A percentile compares a stretch with the other conserved stretches of the same genome.
Evolutionary conservation across 164 flowering plant species (phyloP).

Genomic region (Echeveria elegans): DNA sequence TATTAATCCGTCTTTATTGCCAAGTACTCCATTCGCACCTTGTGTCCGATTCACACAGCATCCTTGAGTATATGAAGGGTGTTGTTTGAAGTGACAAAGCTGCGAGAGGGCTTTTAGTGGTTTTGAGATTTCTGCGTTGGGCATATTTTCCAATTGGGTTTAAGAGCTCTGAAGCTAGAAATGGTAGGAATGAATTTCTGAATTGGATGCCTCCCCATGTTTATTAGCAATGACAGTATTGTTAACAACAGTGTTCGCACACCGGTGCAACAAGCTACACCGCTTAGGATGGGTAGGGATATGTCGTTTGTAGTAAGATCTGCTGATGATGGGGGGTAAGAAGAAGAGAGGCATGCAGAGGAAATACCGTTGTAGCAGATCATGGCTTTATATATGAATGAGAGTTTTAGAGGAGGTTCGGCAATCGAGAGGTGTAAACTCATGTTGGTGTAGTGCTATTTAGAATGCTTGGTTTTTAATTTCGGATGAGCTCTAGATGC

Average conservation of each 20-base stretch:
- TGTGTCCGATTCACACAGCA: conserved; percentile 85
- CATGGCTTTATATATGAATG: background rate
- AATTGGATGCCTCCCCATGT: conserved; percentile 53
- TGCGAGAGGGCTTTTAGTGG: conserved; percentile 70
- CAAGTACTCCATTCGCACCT: too few relatives aligned
- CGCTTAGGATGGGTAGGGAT: background rate
- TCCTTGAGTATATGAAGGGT: conserved; percentile 46
- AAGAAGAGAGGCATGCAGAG: conserved; percentile 26
- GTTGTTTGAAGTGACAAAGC: conserved; percentile 59
- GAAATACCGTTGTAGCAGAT: conserved; percentile 4
- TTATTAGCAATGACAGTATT: background rate
- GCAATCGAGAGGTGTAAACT: background rate
- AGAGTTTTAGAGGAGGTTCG: background rate
- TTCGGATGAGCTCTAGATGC: background rate
- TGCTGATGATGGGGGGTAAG: background rate
- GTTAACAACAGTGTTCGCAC: too few relatives aligned
- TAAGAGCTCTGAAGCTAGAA: conserved; percentile 15
- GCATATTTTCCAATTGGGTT: conserved; percentile 63
- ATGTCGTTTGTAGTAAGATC: conserved; percentile 7
- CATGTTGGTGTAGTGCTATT: background rate
- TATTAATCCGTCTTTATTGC: conserved; percentile 89
- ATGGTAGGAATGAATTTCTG: conserved; percentile 21
- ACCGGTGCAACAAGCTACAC: background rate
- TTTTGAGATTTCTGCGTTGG: conserved; percentile 39
- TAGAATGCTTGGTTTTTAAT: background rate